Conservation (phyloP, 495 filamentous ascomycete species). For the Hypoxylon intermedium region DNA sequence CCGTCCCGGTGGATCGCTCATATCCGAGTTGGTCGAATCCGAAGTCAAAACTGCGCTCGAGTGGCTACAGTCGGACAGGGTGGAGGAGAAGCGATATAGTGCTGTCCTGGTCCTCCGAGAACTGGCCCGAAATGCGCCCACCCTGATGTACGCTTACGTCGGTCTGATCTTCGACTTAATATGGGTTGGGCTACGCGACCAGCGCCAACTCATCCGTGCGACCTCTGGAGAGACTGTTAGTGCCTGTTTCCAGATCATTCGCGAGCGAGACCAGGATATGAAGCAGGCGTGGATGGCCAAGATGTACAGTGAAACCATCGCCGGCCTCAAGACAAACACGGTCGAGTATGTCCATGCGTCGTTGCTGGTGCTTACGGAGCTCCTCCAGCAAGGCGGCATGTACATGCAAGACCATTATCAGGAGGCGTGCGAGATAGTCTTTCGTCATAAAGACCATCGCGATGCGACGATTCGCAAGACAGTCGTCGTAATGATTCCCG, state of each 20-base stretch:
- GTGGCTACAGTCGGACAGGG: conserved; percentile 92
- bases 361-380: conserved; percentile 85
- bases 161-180: conserved; percentile 90
- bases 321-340: conserved; percentile 77
- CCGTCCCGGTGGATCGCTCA: conserved; percentile 89
- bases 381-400: conserved; percentile 93
- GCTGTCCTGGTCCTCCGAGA: conserved; percentile 90
- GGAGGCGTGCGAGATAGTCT: conserved; percentile 88
- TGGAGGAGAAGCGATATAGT: conserved; percentile 89
- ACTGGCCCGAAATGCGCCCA: conserved; percentile 87
- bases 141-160: conserved; percentile 90
- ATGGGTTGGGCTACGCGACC: conserved; percentile 91
- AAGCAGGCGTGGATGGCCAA: conserved; percentile 85
- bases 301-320: conserved; percentile 81
- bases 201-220: conserved; percentile 86
- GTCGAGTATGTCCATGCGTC: conserved; percentile 90
- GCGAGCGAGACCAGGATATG: conserved; percentile 83
- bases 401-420: conserved; percentile 93
- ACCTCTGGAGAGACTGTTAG: conserved; percentile 89
- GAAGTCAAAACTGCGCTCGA: conserved; percentile 94
- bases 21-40: conserved; percentile 94
- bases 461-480: conserved; percentile 86
- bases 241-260: conserved; percentile 91
- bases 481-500: conserved; percentile 86
- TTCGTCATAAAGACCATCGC: conserved; percentile 87